Evolutionary conservation across 2,329 filamentous ascomycete genomes (phyloP).

Genomic region (Paraphoma sp.): DNA sequence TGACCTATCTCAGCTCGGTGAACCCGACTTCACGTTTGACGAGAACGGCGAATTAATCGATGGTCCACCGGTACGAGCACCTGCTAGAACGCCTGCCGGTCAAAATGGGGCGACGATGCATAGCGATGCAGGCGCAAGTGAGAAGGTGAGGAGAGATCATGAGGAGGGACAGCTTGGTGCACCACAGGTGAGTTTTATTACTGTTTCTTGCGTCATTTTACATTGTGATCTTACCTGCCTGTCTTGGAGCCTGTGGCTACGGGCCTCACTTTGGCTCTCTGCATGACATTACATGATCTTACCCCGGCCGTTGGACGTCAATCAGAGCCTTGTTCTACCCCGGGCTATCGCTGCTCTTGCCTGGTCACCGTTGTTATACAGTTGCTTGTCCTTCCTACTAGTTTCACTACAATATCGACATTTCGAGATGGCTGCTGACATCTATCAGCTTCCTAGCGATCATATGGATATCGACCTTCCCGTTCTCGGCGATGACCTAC

Average conservation of each 20-base stretch:
- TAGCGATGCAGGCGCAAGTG: constrained; percentile 46
- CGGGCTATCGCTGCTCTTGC: too few relatives aligned
- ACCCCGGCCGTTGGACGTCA: not conserved
- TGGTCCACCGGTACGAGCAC: constrained; percentile 29
- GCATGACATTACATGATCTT: constrained; percentile 11
- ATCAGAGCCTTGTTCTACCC: not conserved
- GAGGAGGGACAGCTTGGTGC: constrained; percentile 46
- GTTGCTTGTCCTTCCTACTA: not conserved
- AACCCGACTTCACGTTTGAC: constrained; percentile 67
- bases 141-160: constrained; percentile 51
- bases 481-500: constrained; percentile 42
- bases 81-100: constrained; percentile 20
- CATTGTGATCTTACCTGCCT: not conserved
- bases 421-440: constrained; percentile 17
- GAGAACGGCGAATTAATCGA: constrained; percentile 66
- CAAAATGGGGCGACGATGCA: constrained; percentile 18
- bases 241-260: not conserved
- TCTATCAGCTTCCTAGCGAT: constrained; percentile 28
- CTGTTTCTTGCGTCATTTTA: constrained; percentile 8
- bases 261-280: not conserved
- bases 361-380: too few relatives aligned
- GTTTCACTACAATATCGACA: not conserved
- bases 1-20: constrained; percentile 44
- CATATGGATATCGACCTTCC: constrained; percentile 41
- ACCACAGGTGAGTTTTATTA: constrained; percentile 45